Evolutionary conservation across 306 rosid genomes (phyloP).

Genomic region (Delonix regia): DNA sequence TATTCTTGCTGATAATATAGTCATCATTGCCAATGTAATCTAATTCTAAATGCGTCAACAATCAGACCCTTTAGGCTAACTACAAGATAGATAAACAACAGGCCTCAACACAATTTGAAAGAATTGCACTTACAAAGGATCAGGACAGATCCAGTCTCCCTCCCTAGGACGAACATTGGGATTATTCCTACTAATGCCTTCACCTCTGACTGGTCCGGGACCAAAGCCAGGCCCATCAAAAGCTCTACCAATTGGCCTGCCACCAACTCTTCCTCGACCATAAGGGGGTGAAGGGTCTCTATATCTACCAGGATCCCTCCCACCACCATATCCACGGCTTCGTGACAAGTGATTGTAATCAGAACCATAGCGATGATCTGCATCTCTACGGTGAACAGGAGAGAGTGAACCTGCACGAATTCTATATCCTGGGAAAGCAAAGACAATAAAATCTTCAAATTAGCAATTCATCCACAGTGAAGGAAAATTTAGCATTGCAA

Average conservation of each 20-base stretch:
- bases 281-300: conserved; percentile 76
- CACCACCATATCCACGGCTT: conserved; percentile 65
- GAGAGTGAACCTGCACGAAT: conserved; percentile 88
- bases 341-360: conserved; percentile 60
- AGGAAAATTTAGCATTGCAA: conserved; percentile 42
- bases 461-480: conserved; percentile 44
- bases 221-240: conserved; percentile 63
- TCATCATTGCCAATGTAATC: background rate
- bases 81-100: background rate
- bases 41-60: conserved; percentile 5
- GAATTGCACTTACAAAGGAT: conserved; percentile 64
- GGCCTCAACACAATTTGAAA: conserved; percentile 26
- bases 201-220: conserved; percentile 74
- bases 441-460: conserved; percentile 50
- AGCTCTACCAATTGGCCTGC: conserved; percentile 79
- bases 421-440: conserved; percentile 92
- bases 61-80: background rate
- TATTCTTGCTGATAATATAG: background rate
- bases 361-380: conserved; percentile 62
- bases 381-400: conserved; percentile 76
- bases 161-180: conserved; percentile 93
- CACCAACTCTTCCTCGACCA: conserved; percentile 68
- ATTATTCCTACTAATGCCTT: conserved; percentile 68
- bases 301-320: conserved; percentile 72
- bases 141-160: conserved; percentile 92